phyloP scores from a whole-genome alignment of 1,139 yeast genomes.

The Blastobotrys arbuscula region DNA sequence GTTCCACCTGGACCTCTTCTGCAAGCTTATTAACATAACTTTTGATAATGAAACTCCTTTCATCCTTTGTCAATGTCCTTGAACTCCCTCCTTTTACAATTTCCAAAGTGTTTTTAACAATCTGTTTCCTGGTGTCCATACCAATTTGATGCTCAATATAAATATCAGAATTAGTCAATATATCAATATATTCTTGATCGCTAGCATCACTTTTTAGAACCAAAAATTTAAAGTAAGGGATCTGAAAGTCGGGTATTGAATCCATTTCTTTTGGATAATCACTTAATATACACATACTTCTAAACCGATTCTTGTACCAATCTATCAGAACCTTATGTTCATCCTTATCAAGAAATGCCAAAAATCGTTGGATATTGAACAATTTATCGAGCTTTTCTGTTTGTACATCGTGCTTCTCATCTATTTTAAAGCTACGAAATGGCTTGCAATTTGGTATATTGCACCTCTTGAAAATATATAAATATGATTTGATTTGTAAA shows the following conservation, averaged over 20 bases:
- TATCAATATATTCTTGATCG: conserved; percentile 42
- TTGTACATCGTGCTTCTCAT: conserved; percentile 17
- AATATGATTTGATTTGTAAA: conserved; percentile 51
- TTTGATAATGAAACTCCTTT: conserved; percentile 43
- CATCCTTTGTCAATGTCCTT: conserved; percentile 35
- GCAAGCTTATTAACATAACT: conserved; percentile 48
- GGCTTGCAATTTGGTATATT: conserved; percentile 30
- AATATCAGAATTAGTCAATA: conserved; percentile 41
- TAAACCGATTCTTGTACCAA: conserved; percentile 58
- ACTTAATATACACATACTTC: conserved; percentile 52
- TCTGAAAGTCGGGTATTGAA: conserved; percentile 26
- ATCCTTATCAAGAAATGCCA: conserved; percentile 41
- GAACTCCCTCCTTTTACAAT: conserved; percentile 15
- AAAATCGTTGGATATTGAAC: conserved; percentile 46
- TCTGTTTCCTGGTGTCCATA: conserved; percentile 29
- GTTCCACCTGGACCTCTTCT: conserved; percentile 54
- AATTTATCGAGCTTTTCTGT: conserved; percentile 46
- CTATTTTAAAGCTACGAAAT: background rate
- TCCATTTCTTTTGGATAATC: conserved; percentile 38
- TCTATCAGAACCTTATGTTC: conserved; percentile 60
- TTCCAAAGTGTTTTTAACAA: conserved; percentile 35
- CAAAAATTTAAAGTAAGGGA: conserved; percentile 32
- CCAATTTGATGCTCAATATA: conserved; percentile 48
- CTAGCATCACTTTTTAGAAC: conserved; percentile 42
- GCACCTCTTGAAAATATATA: conserved; percentile 52